Evolutionary conservation across 1,284 basidiomycete species (phyloP).

Genomic region (Trichosporon sp.): DNA sequence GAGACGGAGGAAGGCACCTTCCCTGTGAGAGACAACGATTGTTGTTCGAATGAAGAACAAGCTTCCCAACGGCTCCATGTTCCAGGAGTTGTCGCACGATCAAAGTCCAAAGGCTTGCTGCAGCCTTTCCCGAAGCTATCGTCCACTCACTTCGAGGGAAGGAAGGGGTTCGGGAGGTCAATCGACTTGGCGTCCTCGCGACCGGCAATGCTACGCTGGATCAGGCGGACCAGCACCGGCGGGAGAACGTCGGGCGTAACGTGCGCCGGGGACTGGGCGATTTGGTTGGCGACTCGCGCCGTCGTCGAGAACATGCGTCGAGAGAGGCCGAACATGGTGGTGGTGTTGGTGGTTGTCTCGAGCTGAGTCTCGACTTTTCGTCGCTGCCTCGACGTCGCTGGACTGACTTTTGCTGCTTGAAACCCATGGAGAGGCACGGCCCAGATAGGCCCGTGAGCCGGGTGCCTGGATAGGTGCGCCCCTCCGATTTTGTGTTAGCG

Average conservation of each 20-base stretch:
- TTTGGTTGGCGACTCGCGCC: conserved; percentile 15
- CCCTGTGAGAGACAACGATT: no score
- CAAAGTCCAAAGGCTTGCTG: no score
- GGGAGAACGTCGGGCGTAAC: conserved; percentile 36
- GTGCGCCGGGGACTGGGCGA: conserved; percentile 18
- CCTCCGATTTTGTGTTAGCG: not conserved
- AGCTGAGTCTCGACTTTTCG: not conserved
- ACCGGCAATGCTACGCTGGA: conserved; percentile 26
- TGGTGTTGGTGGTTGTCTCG: conserved; percentile 14
- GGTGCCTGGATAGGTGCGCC: not conserved
- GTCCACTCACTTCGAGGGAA: conserved; percentile 21
- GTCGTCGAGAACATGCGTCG: conserved; percentile 33
- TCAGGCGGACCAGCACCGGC: conserved; percentile 31
- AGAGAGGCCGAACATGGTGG: conserved; percentile 27
- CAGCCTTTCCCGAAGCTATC: no score
- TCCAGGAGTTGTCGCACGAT: no score
- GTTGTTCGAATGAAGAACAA: no score
- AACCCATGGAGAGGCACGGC: conserved; percentile 6
- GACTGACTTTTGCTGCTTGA: conserved; percentile 10
- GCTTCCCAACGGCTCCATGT: no score
- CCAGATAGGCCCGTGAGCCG: not conserved
- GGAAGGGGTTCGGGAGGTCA: conserved; percentile 48
- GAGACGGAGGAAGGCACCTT: no score
- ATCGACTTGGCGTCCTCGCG: conserved; percentile 14
- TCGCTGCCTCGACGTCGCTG: not conserved